phyloP scores from a whole-genome alignment of 768 basidiomycete species.

The Boletus barrowsii region DNA sequence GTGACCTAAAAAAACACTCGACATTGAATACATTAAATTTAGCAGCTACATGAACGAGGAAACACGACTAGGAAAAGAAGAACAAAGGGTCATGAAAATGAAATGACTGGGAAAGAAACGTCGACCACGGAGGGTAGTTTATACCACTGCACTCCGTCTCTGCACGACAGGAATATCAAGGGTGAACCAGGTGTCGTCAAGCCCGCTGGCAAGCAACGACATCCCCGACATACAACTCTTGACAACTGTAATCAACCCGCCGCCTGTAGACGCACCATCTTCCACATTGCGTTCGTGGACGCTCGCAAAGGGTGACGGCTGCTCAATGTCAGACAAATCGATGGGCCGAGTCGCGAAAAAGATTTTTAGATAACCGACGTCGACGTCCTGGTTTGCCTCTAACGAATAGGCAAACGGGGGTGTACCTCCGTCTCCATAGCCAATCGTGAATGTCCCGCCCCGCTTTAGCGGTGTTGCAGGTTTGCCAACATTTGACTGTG shows the following conservation, averaged over 20 bases:
- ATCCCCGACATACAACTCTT: too few relatives aligned
- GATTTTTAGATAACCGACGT: conserved; percentile 44
- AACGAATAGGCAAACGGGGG: conserved; percentile 29
- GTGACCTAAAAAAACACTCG: too few relatives aligned
- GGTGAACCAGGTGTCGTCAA: conserved; percentile 17
- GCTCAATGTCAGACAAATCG: conserved; percentile 35
- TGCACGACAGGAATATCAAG: conserved; percentile 8
- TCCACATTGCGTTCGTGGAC: background rate
- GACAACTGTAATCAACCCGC: background rate
- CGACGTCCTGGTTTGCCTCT: conserved; percentile 28
- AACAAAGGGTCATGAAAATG: background rate
- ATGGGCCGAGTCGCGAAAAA: conserved; percentile 38
- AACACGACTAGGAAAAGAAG: background rate
- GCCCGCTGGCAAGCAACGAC: background rate
- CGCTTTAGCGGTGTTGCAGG: conserved; percentile 9
- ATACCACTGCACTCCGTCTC: background rate
- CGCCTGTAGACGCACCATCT: background rate
- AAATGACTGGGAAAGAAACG: too few relatives aligned
- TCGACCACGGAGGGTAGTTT: too few relatives aligned
- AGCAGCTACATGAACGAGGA: background rate
- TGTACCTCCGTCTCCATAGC: conserved; percentile 36
- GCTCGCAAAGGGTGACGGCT: conserved; percentile 31
- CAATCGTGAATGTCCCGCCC: conserved; percentile 30
- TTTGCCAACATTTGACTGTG: background rate
- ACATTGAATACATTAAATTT: too few relatives aligned